Evolutionary conservation across 2,329 filamentous ascomycete genomes (phyloP), one percentile per base, ranked within the genome.

Genomic region (Cephalotrichum gorgonifer): DNA sequence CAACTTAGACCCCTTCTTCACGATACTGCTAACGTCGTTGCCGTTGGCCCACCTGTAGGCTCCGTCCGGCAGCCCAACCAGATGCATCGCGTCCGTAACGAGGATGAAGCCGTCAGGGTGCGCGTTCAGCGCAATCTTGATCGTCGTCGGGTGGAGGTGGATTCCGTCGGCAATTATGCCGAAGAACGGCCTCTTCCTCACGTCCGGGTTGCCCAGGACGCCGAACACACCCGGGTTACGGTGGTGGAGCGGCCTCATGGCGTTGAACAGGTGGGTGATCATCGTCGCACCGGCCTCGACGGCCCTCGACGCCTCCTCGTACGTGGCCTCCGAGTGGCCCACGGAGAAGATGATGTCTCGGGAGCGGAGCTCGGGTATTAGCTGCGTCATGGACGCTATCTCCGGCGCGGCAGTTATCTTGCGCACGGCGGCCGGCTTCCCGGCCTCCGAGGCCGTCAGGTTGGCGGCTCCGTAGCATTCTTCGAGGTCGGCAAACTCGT

Each of bases 251-350:
- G 88, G 88, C 1, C 83, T 78, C 89, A 95, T 95, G 25, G 89
- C 89, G 63, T 95, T 95, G 78, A 95, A 95, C 2, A 95, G 74
- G 60, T 95, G 89, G 0, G 89, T 95, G 55, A 95, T 86, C 87
- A 94, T 95, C 44, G 78, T 86, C 2, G 86, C 87, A 47, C 89
- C 89, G 6, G 81, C 75, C n/a, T 70, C 72, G 3, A 93, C 77
- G 20, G 86, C 86, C 4, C 71, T 67, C 4, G 83, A 80, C 1
- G 86, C 88, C 61, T 91, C 76, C 64, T 94, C 87, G 61, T 91
- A 95, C 0, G 85, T 88, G 14, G 88, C 86, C 63, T 94, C 87
- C 0, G 88, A 88, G 67, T 95, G 89, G 7, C 89, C 89, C 54
- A 94, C 85, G 2, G 86, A 85, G 64, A 81, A 88, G 56, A 86